These are phyloP conservation scores for Cyclotella cryptica DNA, from an alignment of 108 stramenopile species.

Conservation along the genomic window DNA sequence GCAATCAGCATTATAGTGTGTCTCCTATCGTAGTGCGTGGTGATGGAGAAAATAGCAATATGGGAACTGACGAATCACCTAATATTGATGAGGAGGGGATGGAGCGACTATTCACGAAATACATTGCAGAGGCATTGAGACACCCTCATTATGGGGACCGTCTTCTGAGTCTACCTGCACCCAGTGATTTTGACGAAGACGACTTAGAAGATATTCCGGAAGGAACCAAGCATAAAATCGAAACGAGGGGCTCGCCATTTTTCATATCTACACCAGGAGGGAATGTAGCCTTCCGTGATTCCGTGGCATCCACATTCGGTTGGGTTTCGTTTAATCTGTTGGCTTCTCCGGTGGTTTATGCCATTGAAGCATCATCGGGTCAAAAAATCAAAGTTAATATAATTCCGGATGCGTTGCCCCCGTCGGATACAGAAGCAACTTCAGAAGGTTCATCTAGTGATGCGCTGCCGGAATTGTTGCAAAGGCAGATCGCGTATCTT, in stretches of 20 bases:
- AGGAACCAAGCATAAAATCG: background rate
- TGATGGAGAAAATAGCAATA: background rate
- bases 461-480: constrained; percentile 28
- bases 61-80: background rate
- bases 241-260: constrained; percentile 35
- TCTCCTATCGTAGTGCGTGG: background rate
- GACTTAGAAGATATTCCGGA: constrained; percentile 1
- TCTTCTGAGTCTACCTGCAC: constrained; percentile 35
- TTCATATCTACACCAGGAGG: constrained; percentile 82
- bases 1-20: constrained; percentile 15
- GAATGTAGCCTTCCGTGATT: constrained; percentile 66
- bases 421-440: constrained; percentile 34
- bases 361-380: constrained; percentile 70
- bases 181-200: constrained; percentile 18
- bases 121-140: constrained; percentile 46
- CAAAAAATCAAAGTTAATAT: constrained; percentile 67
- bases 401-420: constrained; percentile 69
- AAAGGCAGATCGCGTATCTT: constrained; percentile 46
- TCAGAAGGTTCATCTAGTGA: constrained; percentile 37
- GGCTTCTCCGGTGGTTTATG: constrained; percentile 76
- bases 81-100: constrained; percentile 17
- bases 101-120: constrained; percentile 38
- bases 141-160: constrained; percentile 47
- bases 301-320: constrained; percentile 43
- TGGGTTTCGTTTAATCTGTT: constrained; percentile 80